phyloP scores from a whole-genome alignment of 1,139 yeast genomes.

The Yamadazyma membranifaciens region DNA sequence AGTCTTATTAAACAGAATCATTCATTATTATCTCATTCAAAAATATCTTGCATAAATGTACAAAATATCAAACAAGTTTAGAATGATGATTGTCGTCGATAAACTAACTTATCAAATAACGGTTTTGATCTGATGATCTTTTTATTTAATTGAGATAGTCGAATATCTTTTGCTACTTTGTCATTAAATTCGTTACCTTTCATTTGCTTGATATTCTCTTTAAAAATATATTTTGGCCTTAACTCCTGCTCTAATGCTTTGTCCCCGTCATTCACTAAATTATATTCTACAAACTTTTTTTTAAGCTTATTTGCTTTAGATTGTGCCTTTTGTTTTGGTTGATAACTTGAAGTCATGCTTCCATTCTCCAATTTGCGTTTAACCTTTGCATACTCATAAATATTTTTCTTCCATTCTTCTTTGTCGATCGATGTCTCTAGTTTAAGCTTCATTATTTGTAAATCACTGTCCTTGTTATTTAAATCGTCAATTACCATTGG shows the following conservation, averaged over 20 bases:
- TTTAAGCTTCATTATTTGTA: slow-evolving; percentile 23
- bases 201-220: background rate
- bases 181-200: slow-evolving; percentile 1
- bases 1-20: background rate
- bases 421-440: slow-evolving; percentile 30
- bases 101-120: slow-evolving; percentile 4
- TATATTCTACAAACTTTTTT: slow-evolving; percentile 17
- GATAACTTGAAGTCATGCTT: background rate
- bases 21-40: background rate
- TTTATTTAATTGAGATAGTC: slow-evolving; percentile 1
- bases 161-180: background rate
- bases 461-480: slow-evolving; percentile 16
- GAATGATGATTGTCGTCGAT: slow-evolving; percentile 8
- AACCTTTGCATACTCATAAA: slow-evolving; percentile 16
- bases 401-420: slow-evolving; percentile 25
- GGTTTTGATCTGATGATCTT: slow-evolving; percentile 5
- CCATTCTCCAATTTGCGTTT: slow-evolving; percentile 4
- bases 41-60: background rate
- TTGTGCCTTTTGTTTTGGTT: background rate
- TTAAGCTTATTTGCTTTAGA: slow-evolving; percentile 5
- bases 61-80: background rate
- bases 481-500: slow-evolving; percentile 24
- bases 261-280: slow-evolving; percentile 24
- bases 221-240: background rate
- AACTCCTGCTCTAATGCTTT: slow-evolving; percentile 13